Evolutionary conservation across 257 asterid species (phyloP).

Genomic region (Gentiana macrophylla): DNA sequence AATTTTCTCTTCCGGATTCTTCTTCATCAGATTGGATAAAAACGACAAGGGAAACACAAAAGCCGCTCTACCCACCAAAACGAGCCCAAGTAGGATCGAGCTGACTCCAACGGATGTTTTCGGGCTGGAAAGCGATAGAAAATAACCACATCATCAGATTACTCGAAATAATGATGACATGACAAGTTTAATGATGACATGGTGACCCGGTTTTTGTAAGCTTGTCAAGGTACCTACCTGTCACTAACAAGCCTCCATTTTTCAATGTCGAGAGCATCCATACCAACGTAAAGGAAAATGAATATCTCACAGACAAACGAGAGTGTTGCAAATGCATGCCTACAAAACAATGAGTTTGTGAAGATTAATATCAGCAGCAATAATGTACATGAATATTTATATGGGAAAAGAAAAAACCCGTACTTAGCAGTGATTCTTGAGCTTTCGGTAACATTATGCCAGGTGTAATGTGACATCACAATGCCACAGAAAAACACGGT

Average conservation of each 20-base stretch:
- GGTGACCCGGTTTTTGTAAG: neutral
- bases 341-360: conserved; percentile 24
- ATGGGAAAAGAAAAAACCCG: conserved; percentile 10
- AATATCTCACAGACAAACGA: conserved; percentile 91
- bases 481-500: conserved; percentile 98
- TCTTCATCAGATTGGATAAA: conserved; percentile 81
- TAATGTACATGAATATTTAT: too few species aligned
- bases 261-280: conserved; percentile 98
- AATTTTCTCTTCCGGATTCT: conserved; percentile 47
- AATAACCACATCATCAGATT: neutral
- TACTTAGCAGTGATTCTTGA: conserved; percentile 96
- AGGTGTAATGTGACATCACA: conserved; percentile 98
- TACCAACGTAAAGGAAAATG: conserved; percentile 91
- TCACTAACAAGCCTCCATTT: conserved; percentile 78
- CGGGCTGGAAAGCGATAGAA: conserved; percentile 38
- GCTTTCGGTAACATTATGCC: conserved; percentile 99
- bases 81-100: conserved; percentile 75
- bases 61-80: conserved; percentile 88
- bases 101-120: conserved; percentile 57
- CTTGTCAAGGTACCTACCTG: conserved; percentile 37
- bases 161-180: neutral
- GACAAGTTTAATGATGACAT: neutral
- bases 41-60: conserved; percentile 90
- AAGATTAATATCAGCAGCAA: neutral
- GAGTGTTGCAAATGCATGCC: conserved; percentile 92